Evolutionary conservation across 192 early-diverging fungal genomes (phyloP).

Genomic region (Linnemannia zychae): DNA sequence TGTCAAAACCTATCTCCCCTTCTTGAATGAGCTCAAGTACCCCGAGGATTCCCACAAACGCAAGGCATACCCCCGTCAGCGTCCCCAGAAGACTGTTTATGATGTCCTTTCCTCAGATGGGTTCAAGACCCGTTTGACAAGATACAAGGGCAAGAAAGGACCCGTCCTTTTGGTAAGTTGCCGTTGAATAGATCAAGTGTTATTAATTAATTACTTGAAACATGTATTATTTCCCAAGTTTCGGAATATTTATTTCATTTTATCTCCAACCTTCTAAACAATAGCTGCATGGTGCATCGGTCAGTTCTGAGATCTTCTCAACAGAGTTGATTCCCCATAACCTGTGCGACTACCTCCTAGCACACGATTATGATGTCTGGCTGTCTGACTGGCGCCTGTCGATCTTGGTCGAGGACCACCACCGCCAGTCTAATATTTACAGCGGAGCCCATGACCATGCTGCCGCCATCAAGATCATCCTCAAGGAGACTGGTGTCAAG

Average conservation of each 20-base stretch:
- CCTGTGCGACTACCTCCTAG: constrained; percentile 58
- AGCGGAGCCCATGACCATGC: constrained; percentile 41
- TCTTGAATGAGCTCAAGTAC: constrained; percentile 56
- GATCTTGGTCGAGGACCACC: constrained; percentile 28
- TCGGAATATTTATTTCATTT: not conserved
- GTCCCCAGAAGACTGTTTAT: constrained; percentile 26
- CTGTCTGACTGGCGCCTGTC: constrained; percentile 59
- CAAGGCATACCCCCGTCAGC: constrained; percentile 40
- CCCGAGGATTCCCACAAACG: constrained; percentile 44
- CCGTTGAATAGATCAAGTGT: not conserved
- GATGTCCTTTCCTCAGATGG: constrained; percentile 49
- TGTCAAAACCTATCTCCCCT: constrained; percentile 40
- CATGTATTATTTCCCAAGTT: not conserved
- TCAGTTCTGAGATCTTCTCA: constrained; percentile 56
- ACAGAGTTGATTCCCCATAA: constrained; percentile 57
- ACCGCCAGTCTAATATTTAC: constrained; percentile 47
- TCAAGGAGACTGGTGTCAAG: constrained; percentile 44
- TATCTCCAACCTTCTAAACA: not conserved
- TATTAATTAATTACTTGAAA: not conserved
- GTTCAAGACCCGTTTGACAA: constrained; percentile 38
- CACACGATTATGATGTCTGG: constrained; percentile 61
- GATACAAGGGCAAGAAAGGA: constrained; percentile 58
- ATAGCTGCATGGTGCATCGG: constrained; percentile 58
- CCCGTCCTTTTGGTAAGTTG: constrained; percentile 60
- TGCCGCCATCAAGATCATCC: constrained; percentile 53